Conservation (phyloP, 2,329 filamentous ascomycete genomes). For the Sporothrix curviconia region DNA sequence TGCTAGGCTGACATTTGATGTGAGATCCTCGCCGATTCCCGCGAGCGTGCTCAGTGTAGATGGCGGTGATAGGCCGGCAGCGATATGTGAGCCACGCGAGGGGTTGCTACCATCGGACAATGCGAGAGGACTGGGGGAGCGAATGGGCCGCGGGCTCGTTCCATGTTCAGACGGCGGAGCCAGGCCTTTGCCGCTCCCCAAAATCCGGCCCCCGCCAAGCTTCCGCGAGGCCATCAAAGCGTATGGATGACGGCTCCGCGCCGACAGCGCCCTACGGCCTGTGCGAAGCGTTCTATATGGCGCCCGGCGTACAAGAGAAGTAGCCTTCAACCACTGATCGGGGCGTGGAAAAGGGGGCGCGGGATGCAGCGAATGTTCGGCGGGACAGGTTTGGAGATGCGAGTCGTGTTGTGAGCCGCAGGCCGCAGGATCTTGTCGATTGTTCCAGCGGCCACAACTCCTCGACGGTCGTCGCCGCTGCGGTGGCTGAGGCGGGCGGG, state of each 20-base stretch:
- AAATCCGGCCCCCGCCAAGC: constrained; percentile 84
- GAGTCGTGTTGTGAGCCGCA: too few species aligned
- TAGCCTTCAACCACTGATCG: neutral
- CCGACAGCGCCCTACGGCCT: constrained; percentile 4
- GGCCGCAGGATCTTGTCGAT: too few species aligned
- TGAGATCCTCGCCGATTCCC: constrained; percentile 69
- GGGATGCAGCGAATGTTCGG: too few species aligned
- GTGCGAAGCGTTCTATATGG: neutral
- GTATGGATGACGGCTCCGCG: neutral
- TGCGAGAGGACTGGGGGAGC: constrained; percentile 47
- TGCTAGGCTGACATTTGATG: constrained; percentile 68
- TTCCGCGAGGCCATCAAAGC: constrained; percentile 69
- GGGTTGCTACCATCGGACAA: constrained; percentile 61
- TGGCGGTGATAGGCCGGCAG: constrained; percentile 46
- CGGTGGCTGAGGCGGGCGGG: too few species aligned
- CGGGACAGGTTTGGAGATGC: too few species aligned
- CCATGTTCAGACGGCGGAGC: constrained; percentile 51
- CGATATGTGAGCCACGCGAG: constrained; percentile 64
- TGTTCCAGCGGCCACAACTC: too few species aligned
- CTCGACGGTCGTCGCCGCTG: too few species aligned
- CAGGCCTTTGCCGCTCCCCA: constrained; percentile 79
- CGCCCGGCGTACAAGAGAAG: neutral
- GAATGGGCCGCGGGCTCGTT: constrained; percentile 32
- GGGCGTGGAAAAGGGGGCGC: too few species aligned
- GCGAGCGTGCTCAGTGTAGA: constrained; percentile 57